Evolutionary conservation across 352 stramenopile genomes (phyloP).

Genomic region (Peronospora belbahrii): DNA sequence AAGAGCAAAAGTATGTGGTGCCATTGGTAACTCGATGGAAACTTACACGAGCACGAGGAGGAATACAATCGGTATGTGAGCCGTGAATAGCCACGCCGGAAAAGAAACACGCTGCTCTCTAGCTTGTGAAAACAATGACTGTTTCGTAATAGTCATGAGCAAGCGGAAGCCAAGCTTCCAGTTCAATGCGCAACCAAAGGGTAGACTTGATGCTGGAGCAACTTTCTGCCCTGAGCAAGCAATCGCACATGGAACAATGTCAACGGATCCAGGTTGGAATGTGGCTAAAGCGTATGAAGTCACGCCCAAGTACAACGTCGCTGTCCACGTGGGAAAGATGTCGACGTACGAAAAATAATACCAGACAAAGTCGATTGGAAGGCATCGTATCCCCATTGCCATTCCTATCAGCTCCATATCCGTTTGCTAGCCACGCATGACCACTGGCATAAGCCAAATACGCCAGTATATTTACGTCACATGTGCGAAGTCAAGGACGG

Average conservation of each 20-base stretch:
- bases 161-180: constrained; percentile 64
- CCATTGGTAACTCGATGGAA: constrained; percentile 29
- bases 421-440: no score
- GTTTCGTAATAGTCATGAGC: constrained; percentile 69
- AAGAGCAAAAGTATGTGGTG: constrained; percentile 40
- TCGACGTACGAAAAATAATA: background rate
- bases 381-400: constrained; percentile 27
- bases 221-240: constrained; percentile 62
- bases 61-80: constrained; percentile 46
- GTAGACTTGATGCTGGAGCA: constrained; percentile 79
- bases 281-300: constrained; percentile 49
- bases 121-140: constrained; percentile 66
- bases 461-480: no score
- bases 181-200: constrained; percentile 44
- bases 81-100: constrained; percentile 47
- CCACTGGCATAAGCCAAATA: no score
- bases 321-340: background rate
- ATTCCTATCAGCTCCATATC: no score
- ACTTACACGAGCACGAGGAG: constrained; percentile 25
- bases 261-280: constrained; percentile 61
- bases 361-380: constrained; percentile 23
- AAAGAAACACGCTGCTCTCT: constrained; percentile 35
- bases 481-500: no score
- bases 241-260: constrained; percentile 61
- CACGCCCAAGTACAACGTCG: no score